Base-by-base conservation (phyloP, 495 filamentous ascomycete genomes). In the Lophium mytilinum region DNA sequence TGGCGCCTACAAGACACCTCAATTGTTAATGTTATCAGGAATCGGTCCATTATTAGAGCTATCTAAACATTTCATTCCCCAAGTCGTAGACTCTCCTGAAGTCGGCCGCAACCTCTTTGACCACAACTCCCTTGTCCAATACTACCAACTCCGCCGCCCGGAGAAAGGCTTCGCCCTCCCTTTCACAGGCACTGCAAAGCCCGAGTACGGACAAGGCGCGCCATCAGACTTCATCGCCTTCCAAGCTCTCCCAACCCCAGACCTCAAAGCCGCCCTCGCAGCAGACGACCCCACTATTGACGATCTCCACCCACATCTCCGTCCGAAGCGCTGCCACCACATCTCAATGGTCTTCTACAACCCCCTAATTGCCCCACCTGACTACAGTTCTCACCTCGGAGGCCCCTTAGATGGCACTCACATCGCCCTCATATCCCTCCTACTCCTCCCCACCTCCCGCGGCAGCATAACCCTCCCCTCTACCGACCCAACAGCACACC, bases 101-200 rank as follows among this genome's bases (percentile, higher is more conserved):
- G 77, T 82, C 9, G 79, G 78, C 9, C 72, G 77, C 53, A 78
- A 81, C 52, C 51, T 82, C 43, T 66, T 64, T 66, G 78, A 78
- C 49, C 74, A 76, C 37, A 56, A 69, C 1, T 72, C 39, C 7
- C 35, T 60, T 12, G 21, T 4, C 1, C 52, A 55, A 55, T 55
- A 45, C 40, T 45, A 45, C 52, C 43, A 33, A 7, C 37, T 55
- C 7, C 21, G 36, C 12, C 19, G 8, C 15, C 52, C 52, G 3
- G 40, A 34, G 19, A 12, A 30, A n/a, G 52, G 52, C 19, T 55
- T 45, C 37, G 39, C 33, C 11, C 18, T 45, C 39, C 52, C 52
- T 5, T 55, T 55, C 48, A 33, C 33, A 5, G 48, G 47, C 17
- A 50, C 43, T 1, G 24, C 15, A 47, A 50, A 50, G 36, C 54